Evolutionary conservation across 2,329 filamentous ascomycete genomes (phyloP).

Genomic region (Capronia americana): DNA sequence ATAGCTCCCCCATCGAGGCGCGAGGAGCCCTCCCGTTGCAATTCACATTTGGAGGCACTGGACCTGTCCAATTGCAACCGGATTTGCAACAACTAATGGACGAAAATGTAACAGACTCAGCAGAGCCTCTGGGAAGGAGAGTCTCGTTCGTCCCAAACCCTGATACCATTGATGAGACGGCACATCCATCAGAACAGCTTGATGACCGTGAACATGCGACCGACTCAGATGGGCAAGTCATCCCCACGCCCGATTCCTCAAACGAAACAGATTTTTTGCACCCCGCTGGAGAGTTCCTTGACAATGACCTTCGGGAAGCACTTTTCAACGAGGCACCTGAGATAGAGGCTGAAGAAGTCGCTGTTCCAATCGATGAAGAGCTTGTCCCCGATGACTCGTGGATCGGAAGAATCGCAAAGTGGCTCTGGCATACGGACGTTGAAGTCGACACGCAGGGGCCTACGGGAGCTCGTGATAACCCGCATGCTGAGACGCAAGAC

Average conservation of each 20-base stretch:
- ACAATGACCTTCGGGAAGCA: background rate
- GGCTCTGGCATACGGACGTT: conserved; percentile 55
- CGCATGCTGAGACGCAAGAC: conserved; percentile 43
- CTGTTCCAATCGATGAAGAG: background rate
- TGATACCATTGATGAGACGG: conserved; percentile 1
- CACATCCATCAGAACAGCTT: background rate
- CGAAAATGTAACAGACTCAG: background rate
- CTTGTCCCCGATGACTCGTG: conserved; percentile 7
- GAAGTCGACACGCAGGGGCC: conserved; percentile 47
- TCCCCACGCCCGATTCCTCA: conserved; percentile 27
- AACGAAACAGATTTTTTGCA: conserved; percentile 14
- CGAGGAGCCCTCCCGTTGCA: background rate
- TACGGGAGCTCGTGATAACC: conserved; percentile 48
- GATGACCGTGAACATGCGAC: background rate
- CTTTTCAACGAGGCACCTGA: conserved; percentile 3
- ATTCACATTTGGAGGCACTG: background rate
- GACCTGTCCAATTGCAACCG: background rate
- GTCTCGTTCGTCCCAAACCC: conserved; percentile 8
- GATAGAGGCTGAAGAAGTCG: background rate
- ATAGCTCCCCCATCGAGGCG: conserved; percentile 7
- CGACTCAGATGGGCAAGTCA: conserved; percentile 21
- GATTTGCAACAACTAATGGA: background rate
- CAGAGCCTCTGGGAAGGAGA: background rate
- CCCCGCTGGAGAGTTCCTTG: background rate
- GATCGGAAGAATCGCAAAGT: conserved; percentile 46